phyloP scores from a whole-genome alignment of 805 yeast genomes.

The Barnettozyma siamensis region DNA sequence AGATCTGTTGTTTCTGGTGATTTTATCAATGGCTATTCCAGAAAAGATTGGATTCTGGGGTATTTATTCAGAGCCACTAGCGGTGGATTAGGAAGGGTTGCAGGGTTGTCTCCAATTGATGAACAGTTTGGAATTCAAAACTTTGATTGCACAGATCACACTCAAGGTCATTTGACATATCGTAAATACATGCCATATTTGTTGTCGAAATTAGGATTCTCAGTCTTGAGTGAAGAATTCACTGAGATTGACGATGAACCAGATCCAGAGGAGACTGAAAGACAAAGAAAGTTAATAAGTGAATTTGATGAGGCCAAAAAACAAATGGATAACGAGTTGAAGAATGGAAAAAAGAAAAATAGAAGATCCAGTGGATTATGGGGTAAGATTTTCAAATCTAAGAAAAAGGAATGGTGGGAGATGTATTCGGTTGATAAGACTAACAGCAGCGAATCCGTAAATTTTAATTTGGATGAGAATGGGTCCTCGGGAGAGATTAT shows the following conservation, averaged over 20 bases:
- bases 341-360: slow-evolving; percentile 24
- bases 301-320: slow-evolving; percentile 86
- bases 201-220: slow-evolving; percentile 64
- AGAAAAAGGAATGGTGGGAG: slow-evolving; percentile 55
- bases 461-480: no score
- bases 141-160: slow-evolving; percentile 77
- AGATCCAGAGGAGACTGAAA: slow-evolving; percentile 78
- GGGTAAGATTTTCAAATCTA: slow-evolving; percentile 44
- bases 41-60: slow-evolving; percentile 94
- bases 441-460: slow-evolving; percentile 12
- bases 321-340: slow-evolving; percentile 43
- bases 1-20: slow-evolving; percentile 85
- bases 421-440: slow-evolving; percentile 23
- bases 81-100: slow-evolving; percentile 88
- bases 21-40: slow-evolving; percentile 85
- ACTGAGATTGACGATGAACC: slow-evolving; percentile 89
- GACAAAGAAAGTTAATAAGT: slow-evolving; percentile 72
- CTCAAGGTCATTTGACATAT: slow-evolving; percentile 97
- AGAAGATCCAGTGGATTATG: slow-evolving; percentile 28
- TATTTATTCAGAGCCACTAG: slow-evolving; percentile 92
- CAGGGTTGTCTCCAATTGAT: slow-evolving; percentile 79
- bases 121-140: slow-evolving; percentile 66
- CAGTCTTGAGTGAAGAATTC: slow-evolving; percentile 83
- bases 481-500: background rate
- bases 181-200: slow-evolving; percentile 89